phyloP scores from a whole-genome alignment of 106 monocot genomes.

The Narthecium ossifragum region DNA sequence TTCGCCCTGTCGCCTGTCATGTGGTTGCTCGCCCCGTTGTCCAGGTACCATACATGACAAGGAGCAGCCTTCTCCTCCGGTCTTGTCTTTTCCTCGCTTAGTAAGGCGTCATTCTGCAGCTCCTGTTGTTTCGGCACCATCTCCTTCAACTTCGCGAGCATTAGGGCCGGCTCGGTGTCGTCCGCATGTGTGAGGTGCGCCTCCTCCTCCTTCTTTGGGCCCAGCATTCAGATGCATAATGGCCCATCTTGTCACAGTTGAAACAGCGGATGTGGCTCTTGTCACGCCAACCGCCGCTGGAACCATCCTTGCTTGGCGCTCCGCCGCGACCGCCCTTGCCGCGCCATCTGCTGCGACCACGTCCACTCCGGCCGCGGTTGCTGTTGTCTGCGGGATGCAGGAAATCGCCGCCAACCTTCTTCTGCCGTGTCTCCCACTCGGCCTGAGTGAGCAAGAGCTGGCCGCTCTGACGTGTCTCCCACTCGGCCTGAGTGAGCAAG shows the following conservation, averaged over 20 bases:
- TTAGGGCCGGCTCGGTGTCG: not conserved
- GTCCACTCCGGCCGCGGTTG: not conserved
- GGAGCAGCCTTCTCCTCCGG: no score
- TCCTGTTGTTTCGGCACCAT: not conserved
- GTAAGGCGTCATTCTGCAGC: not conserved
- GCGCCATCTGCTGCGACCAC: not conserved
- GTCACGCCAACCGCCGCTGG: slow-evolving; percentile 5
- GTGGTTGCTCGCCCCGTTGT: slow-evolving; percentile 3
- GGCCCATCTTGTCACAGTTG: slow-evolving; percentile 10
- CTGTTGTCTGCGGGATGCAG: not conserved
- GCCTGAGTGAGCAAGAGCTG: slow-evolving; percentile 11
- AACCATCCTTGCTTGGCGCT: not conserved
- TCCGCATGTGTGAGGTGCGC: slow-evolving; percentile 3
- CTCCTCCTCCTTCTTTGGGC: not conserved
- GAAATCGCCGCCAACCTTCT: not conserved
- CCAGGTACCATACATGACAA: no score
- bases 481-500: slow-evolving; percentile 15
- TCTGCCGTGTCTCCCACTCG: slow-evolving; percentile 8
- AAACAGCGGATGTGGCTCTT: slow-evolving; percentile 13
- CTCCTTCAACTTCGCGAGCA: slow-evolving; percentile 2
- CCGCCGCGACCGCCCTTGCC: slow-evolving; percentile 1
- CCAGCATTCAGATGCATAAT: slow-evolving; percentile 8
- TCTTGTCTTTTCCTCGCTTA: slow-evolving; percentile 8
- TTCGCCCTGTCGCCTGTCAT: not conserved
- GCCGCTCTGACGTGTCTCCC: not conserved